A percentile compares a stretch with the other conserved stretches of the same genome.
These are phyloP conservation scores for Ceratorhiza oryzae-sativae DNA, from an alignment of 1,284 basidiomycete species.

Conservation along the genomic window DNA sequence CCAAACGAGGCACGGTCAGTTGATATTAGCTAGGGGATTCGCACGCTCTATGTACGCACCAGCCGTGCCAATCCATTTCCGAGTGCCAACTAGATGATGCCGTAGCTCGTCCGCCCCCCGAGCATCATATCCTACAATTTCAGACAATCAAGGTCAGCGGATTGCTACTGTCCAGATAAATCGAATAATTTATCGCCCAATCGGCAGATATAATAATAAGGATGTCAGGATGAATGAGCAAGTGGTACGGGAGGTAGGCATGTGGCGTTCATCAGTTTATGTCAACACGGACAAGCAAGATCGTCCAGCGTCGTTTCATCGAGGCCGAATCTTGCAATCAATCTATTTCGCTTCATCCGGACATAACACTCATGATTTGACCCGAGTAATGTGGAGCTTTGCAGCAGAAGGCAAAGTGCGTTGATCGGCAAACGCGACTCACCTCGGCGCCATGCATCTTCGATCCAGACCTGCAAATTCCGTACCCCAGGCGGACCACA, in stretches of 20 bases:
- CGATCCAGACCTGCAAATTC: conserved; percentile 77
- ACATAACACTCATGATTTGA: not conserved
- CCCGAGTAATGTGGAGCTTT: not conserved
- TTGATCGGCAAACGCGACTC: conserved; percentile 25
- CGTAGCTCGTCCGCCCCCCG: conserved; percentile 70
- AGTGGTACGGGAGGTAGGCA: conserved; percentile 47
- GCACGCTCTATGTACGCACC: conserved; percentile 55
- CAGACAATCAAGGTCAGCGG: not conserved
- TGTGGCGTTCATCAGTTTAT: conserved; percentile 50
- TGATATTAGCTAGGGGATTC: not conserved
- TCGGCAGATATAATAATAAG: too few relatives aligned
- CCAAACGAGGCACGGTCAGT: not conserved
- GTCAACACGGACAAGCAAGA: conserved; percentile 73
- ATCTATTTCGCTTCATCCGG: not conserved
- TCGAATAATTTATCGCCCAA: too few relatives aligned
- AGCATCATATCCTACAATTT: conserved; percentile 68
- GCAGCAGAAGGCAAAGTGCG: not conserved
- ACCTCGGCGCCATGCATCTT: conserved; percentile 79
- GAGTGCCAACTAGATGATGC: conserved; percentile 64
- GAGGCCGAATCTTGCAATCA: not conserved
- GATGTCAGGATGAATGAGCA: not conserved
- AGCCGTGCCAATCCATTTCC: conserved; percentile 81
- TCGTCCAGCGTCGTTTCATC: conserved; percentile 58
- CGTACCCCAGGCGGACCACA: conserved; percentile 58
- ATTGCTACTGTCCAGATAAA: not conserved